Percentiles rank a stretch among this genome's conserved stretches.
These are phyloP conservation scores for Naganishia friedmannii DNA, from an alignment of 768 basidiomycete species.

Conservation along the genomic window DNA sequence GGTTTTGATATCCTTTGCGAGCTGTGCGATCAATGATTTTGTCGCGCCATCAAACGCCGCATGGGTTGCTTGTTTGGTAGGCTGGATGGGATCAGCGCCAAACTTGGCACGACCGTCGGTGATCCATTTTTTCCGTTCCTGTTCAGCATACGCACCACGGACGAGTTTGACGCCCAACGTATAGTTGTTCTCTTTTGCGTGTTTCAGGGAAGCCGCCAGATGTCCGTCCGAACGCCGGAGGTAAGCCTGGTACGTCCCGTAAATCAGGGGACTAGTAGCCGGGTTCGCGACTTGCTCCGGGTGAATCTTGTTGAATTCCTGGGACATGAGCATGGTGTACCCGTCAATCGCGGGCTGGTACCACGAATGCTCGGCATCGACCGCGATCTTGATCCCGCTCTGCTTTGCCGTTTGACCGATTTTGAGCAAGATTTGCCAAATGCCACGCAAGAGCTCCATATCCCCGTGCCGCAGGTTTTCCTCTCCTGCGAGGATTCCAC, in stretches of 20 bases:
- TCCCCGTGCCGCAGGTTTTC: conserved; percentile 60
- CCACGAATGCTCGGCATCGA: conserved; percentile 77
- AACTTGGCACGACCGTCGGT: conserved; percentile 38
- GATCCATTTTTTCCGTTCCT: conserved; percentile 58
- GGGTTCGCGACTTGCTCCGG: conserved; percentile 1
- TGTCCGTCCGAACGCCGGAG: conserved; percentile 71
- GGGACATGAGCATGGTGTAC: conserved; percentile 68
- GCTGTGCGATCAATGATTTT: conserved; percentile 58
- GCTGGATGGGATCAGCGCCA: conserved; percentile 50
- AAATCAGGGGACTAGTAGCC: not conserved
- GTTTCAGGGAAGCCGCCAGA: conserved; percentile 63
- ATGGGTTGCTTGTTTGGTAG: conserved; percentile 60
- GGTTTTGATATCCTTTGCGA: conserved; percentile 55
- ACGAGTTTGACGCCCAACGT: conserved; percentile 87
- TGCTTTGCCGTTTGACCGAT: conserved; percentile 57
- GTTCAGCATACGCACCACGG: conserved; percentile 82
- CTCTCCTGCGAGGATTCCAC: conserved; percentile 43
- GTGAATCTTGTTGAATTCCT: conserved; percentile 64
- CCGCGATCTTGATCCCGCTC: conserved; percentile 55
- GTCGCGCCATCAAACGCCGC: conserved; percentile 67
- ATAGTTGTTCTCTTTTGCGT: conserved; percentile 67
- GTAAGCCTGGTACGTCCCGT: conserved; percentile 82
- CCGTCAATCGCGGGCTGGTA: conserved; percentile 77
- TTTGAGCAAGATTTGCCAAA: conserved; percentile 62
- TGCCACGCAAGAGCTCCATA: conserved; percentile 60